These are phyloP conservation scores for Arthrobotrys megalospora DNA, from an alignment of 2,329 filamentous ascomycete genomes.

Conservation along the genomic window DNA sequence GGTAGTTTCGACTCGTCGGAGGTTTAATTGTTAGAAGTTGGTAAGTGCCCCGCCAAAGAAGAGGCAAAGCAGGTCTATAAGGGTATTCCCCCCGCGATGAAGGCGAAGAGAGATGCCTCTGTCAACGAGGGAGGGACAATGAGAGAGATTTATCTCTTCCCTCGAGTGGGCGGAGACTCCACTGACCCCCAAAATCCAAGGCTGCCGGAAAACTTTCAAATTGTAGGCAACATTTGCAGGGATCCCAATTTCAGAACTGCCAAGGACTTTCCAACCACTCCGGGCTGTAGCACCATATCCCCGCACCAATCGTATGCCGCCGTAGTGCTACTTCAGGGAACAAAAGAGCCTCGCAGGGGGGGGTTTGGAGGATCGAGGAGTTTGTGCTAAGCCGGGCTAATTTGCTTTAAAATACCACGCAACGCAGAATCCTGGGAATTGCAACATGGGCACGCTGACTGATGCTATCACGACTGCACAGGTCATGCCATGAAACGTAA, in stretches of 20 bases:
- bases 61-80: slow-evolving; percentile 10
- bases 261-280: slow-evolving; percentile 1
- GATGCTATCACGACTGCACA: neutral
- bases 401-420: slow-evolving; percentile 15
- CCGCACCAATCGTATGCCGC: slow-evolving; percentile 5
- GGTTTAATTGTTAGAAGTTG: slow-evolving; percentile 7
- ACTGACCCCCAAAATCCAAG: slow-evolving; percentile 7
- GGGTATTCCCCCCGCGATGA: slow-evolving; percentile 15
- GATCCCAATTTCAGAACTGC: slow-evolving; percentile 1
- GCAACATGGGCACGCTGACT: neutral
- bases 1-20: neutral
- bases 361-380: neutral
- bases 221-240: slow-evolving; percentile 30
- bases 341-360: neutral
- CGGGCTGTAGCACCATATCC: neutral
- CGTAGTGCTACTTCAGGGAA: slow-evolving; percentile 1
- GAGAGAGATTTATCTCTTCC: slow-evolving; percentile 35
- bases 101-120: slow-evolving; percentile 35
- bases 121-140: slow-evolving; percentile 12
- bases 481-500: neutral
- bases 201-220: slow-evolving; percentile 1
- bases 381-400: neutral
- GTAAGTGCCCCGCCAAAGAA: neutral
- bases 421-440: slow-evolving; percentile 1
- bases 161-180: slow-evolving; percentile 10